These are phyloP conservation scores for Solanum bukasovii DNA, from an alignment of 257 asterid genomes.

Conservation along the genomic window DNA sequence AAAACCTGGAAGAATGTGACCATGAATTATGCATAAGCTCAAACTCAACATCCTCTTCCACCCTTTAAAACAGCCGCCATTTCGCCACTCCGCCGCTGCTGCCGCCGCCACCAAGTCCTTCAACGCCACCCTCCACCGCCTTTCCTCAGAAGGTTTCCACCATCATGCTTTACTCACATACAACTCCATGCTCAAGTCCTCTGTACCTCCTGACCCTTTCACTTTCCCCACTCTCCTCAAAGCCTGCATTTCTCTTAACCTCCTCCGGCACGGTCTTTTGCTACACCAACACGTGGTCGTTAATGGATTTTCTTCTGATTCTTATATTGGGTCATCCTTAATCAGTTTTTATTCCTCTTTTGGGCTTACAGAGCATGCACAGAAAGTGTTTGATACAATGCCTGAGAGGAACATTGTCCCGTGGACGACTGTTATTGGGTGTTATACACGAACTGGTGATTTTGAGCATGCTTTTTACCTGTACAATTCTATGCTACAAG, in stretches of 20 bases:
- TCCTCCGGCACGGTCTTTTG: constrained; percentile 39
- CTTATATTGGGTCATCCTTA: constrained; percentile 62
- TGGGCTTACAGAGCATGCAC: constrained; percentile 24
- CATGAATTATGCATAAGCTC: constrained; percentile 44
- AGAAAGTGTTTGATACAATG: constrained; percentile 53
- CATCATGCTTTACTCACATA: constrained; percentile 39
- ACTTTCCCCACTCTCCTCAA: constrained; percentile 69
- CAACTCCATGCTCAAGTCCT: constrained; percentile 42
- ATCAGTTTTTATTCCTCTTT: constrained; percentile 46
- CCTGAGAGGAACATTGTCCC: constrained; percentile 52
- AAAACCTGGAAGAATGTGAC: neutral
- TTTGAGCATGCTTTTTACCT: constrained; percentile 28
- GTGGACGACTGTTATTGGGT: constrained; percentile 67
- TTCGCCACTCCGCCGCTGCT: neutral
- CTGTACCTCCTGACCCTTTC: constrained; percentile 48
- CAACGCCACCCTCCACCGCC: constrained; percentile 51
- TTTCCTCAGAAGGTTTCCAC: constrained; percentile 52
- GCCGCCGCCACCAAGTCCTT: constrained; percentile 24
- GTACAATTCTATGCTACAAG: constrained; percentile 49
- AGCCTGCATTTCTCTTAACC: constrained; percentile 57
- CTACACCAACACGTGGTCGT: constrained; percentile 56
- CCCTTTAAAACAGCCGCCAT: constrained; percentile 15
- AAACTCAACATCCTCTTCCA: constrained; percentile 13
- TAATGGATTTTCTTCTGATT: constrained; percentile 46
- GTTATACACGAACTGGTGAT: constrained; percentile 45